phyloP scores from a whole-genome alignment of 2,329 filamentous ascomycete genomes.

The Leptographium wingfieldii region DNA sequence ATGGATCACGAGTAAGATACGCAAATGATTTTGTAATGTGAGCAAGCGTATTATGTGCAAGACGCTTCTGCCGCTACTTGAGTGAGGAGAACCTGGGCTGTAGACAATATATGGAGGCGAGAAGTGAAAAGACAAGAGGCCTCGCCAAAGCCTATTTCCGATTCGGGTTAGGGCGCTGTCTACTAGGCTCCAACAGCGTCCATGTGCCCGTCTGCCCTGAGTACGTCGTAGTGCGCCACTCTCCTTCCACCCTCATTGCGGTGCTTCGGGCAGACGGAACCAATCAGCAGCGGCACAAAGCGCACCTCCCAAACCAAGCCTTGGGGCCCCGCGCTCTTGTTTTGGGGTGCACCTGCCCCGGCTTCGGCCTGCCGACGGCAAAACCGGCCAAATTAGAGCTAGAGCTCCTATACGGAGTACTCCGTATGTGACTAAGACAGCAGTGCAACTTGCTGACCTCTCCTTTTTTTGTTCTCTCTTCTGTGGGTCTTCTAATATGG shows the following conservation, averaged over 20 bases:
- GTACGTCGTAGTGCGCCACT: not conserved
- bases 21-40: too few species aligned
- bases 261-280: conserved; percentile 18
- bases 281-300: conserved; percentile 12
- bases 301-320: not conserved
- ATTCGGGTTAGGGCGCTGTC: not conserved
- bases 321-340: not conserved
- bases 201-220: not conserved
- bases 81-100: not conserved
- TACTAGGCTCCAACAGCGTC: not conserved
- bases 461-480: too few species aligned
- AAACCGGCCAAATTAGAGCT: not conserved
- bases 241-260: conserved; percentile 3
- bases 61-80: not conserved
- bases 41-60: not conserved
- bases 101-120: not conserved
- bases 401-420: too few species aligned
- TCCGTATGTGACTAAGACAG: too few species aligned
- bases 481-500: too few species aligned
- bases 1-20: not conserved
- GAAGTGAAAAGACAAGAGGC: not conserved
- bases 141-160: not conserved
- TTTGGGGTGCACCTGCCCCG: not conserved
- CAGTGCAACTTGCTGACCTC: too few species aligned
- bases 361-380: not conserved